phyloP scores from a whole-genome alignment of 2,329 filamentous ascomycete species.

The Exophiala sp. region DNA sequence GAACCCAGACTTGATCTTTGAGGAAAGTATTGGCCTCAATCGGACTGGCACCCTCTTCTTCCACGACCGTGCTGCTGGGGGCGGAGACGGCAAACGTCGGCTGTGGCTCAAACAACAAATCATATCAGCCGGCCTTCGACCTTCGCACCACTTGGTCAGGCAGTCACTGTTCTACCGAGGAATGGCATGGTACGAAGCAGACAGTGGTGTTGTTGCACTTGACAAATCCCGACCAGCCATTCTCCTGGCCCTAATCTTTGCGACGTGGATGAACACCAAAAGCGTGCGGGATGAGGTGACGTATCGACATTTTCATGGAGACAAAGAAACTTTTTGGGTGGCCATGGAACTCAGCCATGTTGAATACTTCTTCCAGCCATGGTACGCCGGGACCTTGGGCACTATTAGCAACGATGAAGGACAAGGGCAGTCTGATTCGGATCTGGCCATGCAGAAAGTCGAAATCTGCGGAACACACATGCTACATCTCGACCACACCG shows the following conservation, averaged over 20 bases:
- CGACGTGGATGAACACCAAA: conserved; percentile 43
- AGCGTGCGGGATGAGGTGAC: conserved; percentile 39
- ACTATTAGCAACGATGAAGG: conserved; percentile 1
- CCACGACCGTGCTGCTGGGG: conserved; percentile 20
- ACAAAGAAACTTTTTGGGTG: conserved; percentile 47
- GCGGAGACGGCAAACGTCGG: conserved; percentile 5
- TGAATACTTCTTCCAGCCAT: conserved; percentile 37
- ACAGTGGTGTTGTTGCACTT: conserved; percentile 41
- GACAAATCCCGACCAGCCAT: conserved; percentile 39
- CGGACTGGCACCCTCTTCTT: conserved; percentile 23
- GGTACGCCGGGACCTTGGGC: conserved; percentile 15
- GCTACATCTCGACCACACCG: conserved; percentile 7
- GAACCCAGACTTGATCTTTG: conserved; percentile 19
- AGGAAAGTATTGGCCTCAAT: conserved; percentile 8
- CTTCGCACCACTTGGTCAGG: conserved; percentile 33
- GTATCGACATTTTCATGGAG: conserved; percentile 41
- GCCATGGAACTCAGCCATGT: conserved; percentile 40
- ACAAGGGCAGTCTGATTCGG: background rate
- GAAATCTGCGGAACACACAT: conserved; percentile 6
- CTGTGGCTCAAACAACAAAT: conserved; percentile 31
- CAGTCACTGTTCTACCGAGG: conserved; percentile 38
- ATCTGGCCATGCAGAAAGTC: background rate
- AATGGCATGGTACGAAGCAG: conserved; percentile 40
- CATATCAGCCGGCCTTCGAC: conserved; percentile 27
- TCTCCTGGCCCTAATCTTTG: conserved; percentile 39